Evolutionary conservation across 192 early-diverging fungal species (phyloP).

Genomic region (Cladochytrium replicatum): DNA sequence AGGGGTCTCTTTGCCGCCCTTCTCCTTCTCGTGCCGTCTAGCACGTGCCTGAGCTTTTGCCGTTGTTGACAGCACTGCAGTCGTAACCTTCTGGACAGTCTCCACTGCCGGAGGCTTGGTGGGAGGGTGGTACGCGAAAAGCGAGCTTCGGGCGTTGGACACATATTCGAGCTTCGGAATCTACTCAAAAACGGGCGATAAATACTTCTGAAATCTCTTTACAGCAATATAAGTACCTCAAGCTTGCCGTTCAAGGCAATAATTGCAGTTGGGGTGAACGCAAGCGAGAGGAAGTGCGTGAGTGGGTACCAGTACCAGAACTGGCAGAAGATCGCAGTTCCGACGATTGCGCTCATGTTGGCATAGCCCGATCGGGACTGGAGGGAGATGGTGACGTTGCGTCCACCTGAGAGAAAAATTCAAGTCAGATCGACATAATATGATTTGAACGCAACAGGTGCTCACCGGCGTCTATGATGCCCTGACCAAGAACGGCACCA

Average conservation of each 20-base stretch:
- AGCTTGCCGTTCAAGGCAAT: slow-evolving; percentile 91
- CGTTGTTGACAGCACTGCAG: slow-evolving; percentile 92
- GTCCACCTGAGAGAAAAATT: slow-evolving; percentile 51
- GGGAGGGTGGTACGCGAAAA: slow-evolving; percentile 88
- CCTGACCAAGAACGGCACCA: slow-evolving; percentile 91
- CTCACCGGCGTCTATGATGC: slow-evolving; percentile 90
- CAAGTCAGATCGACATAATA: too few relatives aligned
- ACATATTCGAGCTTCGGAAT: slow-evolving; percentile 77
- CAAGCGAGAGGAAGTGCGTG: slow-evolving; percentile 87
- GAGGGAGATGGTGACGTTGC: slow-evolving; percentile 94
- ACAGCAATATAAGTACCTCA: slow-evolving; percentile 25
- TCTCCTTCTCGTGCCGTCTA: slow-evolving; percentile 69
- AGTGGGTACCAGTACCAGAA: slow-evolving; percentile 99
- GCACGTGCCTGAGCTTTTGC: slow-evolving; percentile 81
- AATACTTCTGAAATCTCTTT: slow-evolving; percentile 1
- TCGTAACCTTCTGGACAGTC: slow-evolving; percentile 83
- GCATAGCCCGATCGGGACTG: slow-evolving; percentile 76
- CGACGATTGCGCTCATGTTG: slow-evolving; percentile 91
- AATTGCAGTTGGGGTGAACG: slow-evolving; percentile 90
- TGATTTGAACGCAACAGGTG: not conserved
- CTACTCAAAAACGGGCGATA: too few relatives aligned
- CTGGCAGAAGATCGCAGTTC: slow-evolving; percentile 96
- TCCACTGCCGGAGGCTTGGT: slow-evolving; percentile 72
- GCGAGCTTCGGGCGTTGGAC: slow-evolving; percentile 72
- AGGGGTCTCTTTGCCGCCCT: too few relatives aligned